phyloP scores from a whole-genome alignment of 495 filamentous ascomycete species.

The Penicillium paradoxum region DNA sequence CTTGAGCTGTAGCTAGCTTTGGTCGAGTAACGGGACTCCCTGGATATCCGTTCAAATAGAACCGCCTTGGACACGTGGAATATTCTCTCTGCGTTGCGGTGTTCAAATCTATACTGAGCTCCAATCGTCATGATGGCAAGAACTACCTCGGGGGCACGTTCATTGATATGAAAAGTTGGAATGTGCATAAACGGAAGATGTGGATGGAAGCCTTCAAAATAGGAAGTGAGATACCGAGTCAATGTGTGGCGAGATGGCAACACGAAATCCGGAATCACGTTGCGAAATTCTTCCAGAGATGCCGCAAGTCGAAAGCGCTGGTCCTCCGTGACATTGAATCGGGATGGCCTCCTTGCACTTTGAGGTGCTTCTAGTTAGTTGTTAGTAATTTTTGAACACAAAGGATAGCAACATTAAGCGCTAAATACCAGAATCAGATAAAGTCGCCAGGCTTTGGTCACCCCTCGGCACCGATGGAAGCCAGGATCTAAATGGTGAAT shows the following conservation, averaged over 20 bases:
- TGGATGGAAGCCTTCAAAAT: conserved; percentile 36
- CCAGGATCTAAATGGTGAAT: conserved; percentile 40
- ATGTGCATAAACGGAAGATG: conserved; percentile 36
- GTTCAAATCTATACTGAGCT: conserved; percentile 37
- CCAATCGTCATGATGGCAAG: conserved; percentile 34
- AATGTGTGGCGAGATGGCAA: conserved; percentile 37
- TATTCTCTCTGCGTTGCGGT: conserved; percentile 32
- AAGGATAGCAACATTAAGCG: background rate
- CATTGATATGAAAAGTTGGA: conserved; percentile 33
- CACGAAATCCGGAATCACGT: conserved; percentile 36
- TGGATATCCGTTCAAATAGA: conserved; percentile 26
- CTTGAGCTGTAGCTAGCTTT: conserved; percentile 3
- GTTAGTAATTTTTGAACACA: background rate
- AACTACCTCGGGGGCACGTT: conserved; percentile 29
- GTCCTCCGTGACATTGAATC: conserved; percentile 34
- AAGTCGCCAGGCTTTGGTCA: conserved; percentile 33
- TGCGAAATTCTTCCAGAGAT: conserved; percentile 34
- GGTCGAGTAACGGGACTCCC: conserved; percentile 19
- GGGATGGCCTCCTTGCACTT: conserved; percentile 17
- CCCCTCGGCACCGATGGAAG: conserved; percentile 35
- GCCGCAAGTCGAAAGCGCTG: conserved; percentile 33
- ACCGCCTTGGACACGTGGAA: conserved; percentile 35
- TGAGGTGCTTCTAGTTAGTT: conserved; percentile 28
- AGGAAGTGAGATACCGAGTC: conserved; percentile 35
- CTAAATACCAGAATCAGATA: conserved; percentile 33